Evolutionary conservation across 306 rosid species (phyloP), one percentile per base, ranked within the genome.

Genomic region (Alnus rubra): DNA sequence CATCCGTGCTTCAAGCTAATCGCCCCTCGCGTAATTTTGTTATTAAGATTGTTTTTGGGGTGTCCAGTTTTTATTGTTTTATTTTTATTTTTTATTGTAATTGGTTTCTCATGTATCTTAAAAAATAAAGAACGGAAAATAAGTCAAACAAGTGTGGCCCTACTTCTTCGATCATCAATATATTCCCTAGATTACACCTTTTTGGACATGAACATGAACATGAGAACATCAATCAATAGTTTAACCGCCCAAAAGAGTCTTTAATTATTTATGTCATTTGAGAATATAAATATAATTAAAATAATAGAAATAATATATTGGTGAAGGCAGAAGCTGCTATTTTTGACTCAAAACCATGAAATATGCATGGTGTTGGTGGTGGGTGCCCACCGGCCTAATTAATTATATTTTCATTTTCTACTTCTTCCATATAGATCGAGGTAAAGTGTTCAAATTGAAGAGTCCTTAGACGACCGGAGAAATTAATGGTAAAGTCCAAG

Each of bases 101-200:
- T 23, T 23, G 28, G 28, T 23, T 23, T 23, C 0, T 23, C 28
- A 23, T 23, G 28, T 23, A 23, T 23, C 28, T 23, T 23, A 23
- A 23, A 23, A 23, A 23, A 23, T 23, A 23, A 23, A 23, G 28
- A 23, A 68, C 3, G 51, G 72, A 68, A 68, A 68, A 68, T 39
- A 39, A 68, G 72, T 68, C 51, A 68, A 68, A 18, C 6, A 42
- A 67, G 14, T 9, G 3, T 75, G 52, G 23, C 33, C 84, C 75
- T 33, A 7, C 67, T 48, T 59, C 55, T 48, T 58, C 19, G 48
- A 75, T 69, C 71, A 58, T 75, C 64, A 73, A 39, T 14, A 59
- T 59, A 73, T 62, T 69, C 71, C 72, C 71, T 23, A 5, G 72
- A 42, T 42, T 68, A 18, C 50, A 39, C 72, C 31, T 35, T 5